phyloP scores from a whole-genome alignment of 1,284 basidiomycete species.

The Irpex sp. region DNA sequence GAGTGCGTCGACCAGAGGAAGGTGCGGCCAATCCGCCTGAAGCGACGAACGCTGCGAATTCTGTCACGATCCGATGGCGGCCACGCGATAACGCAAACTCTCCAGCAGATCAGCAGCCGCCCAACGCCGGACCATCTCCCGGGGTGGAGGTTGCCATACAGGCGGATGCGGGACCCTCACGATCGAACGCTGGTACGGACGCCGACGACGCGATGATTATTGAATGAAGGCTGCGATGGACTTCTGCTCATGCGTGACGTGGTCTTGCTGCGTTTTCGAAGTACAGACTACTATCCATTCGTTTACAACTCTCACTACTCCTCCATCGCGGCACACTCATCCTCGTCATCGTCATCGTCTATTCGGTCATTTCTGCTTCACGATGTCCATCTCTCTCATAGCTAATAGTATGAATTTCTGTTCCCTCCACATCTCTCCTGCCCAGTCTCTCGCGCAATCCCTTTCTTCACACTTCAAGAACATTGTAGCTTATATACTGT shows the following conservation, averaged over 20 bases:
- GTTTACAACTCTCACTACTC: background rate
- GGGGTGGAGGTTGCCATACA: background rate
- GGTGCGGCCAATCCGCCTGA: conserved; percentile 6
- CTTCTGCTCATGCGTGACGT: background rate
- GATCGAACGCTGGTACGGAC: background rate
- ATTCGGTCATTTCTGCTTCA: conserved; percentile 4
- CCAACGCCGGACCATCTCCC: background rate
- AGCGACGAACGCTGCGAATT: background rate
- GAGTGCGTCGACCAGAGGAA: conserved; percentile 9
- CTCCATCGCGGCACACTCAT: conserved; percentile 2
- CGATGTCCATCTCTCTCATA: background rate
- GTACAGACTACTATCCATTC: conserved; percentile 5
- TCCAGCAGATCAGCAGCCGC: conserved; percentile 7
- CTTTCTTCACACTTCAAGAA: background rate
- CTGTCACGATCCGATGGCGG: conserved; percentile 4
- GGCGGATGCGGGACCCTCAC: conserved; percentile 3
- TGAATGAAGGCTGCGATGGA: conserved; percentile 8
- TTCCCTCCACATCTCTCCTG: background rate
- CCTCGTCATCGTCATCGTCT: conserved; percentile 5
- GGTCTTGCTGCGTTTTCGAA: background rate
- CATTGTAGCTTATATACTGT: conserved; percentile 22
- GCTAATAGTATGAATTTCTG: background rate
- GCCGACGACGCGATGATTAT: conserved; percentile 17
- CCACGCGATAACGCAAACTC: background rate
- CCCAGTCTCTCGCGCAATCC: conserved; percentile 2